Evolutionary conservation across 345 rosid genomes (phyloP), one percentile per base, ranked within the genome.

Genomic region (Bruguiera parviflora): DNA sequence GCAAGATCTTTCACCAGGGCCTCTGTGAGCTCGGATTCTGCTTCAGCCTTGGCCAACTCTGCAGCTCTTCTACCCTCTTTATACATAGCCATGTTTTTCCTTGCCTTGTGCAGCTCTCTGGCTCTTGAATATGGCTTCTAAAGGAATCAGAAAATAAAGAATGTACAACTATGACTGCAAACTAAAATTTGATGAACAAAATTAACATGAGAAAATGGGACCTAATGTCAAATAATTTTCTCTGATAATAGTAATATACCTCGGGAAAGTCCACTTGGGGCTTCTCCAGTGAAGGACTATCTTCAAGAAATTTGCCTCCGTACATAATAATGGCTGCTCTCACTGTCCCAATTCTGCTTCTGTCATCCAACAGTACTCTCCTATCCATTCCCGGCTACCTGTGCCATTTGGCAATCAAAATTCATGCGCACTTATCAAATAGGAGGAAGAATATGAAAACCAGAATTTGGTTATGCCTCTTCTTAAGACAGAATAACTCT

Each of bases 71-170:
- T 81, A 35, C 81, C 82, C 77, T 89, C 93, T 57, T 71, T 84
- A 62, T 80, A 84, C 52, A 74, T 72, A 39, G 59, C 78, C 67
- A 82, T 70, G 33, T 87, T 85, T 68, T 73, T 84, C 62, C 79
- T 87, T 58, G 90, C 89, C 81, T 62, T 72, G 53, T 75, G 92
- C 64, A 83, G 84, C 49, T 94, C 84, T 71, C 72, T 91, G n/a
- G 79, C 79, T 79, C 73, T 86, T 2, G 93, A 83, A 65, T 84
- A 74, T 2, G 86, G 37, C 76, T 84, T 71, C 78, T 73, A 68
- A 33, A 69, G n/a, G 24, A 56, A 71, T 61, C 69, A 35, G 67
- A 33, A 37, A 35, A 58, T 0, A 31, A 21, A 52, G 27, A 46
- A 21, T 15, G 56, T 37, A 67, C 51, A 51, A 72, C 58, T 35